These are phyloP conservation scores for Candida fluviatilis DNA, from an alignment of 805 yeast genomes.

Conservation along the genomic window DNA sequence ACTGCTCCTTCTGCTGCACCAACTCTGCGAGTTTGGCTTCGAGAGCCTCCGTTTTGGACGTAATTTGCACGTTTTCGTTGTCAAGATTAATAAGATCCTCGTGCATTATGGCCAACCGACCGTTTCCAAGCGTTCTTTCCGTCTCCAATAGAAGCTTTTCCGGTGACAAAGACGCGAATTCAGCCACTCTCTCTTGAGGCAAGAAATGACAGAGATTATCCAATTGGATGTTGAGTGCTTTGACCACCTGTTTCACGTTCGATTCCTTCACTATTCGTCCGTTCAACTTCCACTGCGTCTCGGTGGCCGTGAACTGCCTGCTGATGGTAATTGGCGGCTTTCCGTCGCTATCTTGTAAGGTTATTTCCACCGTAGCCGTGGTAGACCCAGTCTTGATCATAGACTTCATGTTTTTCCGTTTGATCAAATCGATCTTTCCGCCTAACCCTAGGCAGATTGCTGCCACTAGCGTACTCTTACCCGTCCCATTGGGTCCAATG, in stretches of 20 bases:
- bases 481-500: constrained; percentile 96
- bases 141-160: constrained; percentile 73
- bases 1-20: constrained; percentile 29
- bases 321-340: constrained; percentile 35
- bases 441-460: constrained; percentile 88
- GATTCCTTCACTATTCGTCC: constrained; percentile 36
- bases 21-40: constrained; percentile 29
- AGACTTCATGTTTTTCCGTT: constrained; percentile 60
- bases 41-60: constrained; percentile 22
- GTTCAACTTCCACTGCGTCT: constrained; percentile 53
- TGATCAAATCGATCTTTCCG: constrained; percentile 71
- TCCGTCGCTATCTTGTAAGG: constrained; percentile 38
- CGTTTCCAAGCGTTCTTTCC: constrained; percentile 70
- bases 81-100: constrained; percentile 53
- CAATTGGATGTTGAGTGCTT: constrained; percentile 67
- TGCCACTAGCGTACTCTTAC: constrained; percentile 89
- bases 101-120: constrained; percentile 55
- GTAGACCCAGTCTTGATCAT: constrained; percentile 69
- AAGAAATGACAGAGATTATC: constrained; percentile 91
- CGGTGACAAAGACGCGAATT: constrained; percentile 78
- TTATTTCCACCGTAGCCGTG: constrained; percentile 46
- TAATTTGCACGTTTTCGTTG: constrained; percentile 24
- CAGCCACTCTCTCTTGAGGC: constrained; percentile 93
- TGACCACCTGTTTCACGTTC: constrained; percentile 42
- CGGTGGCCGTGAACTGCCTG: constrained; percentile 43